A percentile compares a stretch with the other conserved stretches of the same genome.
These are phyloP conservation scores for Pseudogymnoascus pannorum DNA, from an alignment of 2,329 filamentous ascomycete species.

Conservation along the genomic window DNA sequence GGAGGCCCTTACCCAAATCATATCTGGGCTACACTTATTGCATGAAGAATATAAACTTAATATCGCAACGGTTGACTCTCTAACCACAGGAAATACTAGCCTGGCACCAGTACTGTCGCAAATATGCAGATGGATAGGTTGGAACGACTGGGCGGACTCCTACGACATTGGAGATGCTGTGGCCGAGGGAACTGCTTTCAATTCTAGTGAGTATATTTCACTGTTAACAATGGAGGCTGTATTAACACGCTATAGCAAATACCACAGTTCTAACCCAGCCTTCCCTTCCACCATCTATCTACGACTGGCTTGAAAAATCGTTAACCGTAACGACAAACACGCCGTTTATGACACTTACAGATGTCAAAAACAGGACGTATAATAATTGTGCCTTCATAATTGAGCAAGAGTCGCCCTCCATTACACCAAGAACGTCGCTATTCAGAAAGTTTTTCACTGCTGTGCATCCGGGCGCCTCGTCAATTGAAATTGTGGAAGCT, in stretches of 20 bases:
- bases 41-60: conserved; percentile 84
- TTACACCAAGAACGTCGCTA: conserved; percentile 60
- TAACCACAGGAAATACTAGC: conserved; percentile 37
- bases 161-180: conserved; percentile 53
- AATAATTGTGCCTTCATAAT: background rate
- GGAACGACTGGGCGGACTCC: conserved; percentile 55
- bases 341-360: conserved; percentile 43
- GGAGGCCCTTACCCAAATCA: conserved; percentile 56
- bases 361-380: conserved; percentile 27
- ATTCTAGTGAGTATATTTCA: conserved; percentile 25
- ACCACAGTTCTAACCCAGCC: conserved; percentile 36
- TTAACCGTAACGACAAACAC: conserved; percentile 25
- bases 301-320: conserved; percentile 44
- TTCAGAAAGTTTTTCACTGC: conserved; percentile 61
- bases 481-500: conserved; percentile 61
- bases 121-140: conserved; percentile 74
- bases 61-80: conserved; percentile 44
- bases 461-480: conserved; percentile 43
- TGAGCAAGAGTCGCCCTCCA: background rate
- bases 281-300: conserved; percentile 51
- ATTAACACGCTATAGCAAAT: conserved; percentile 12
- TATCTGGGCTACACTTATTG: conserved; percentile 76
- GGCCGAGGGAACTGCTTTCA: conserved; percentile 47
- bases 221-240: background rate
- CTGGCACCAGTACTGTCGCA: conserved; percentile 74